Base-by-base conservation (phyloP, 306 rosid genomes). In the Rosa multiflora region DNA sequence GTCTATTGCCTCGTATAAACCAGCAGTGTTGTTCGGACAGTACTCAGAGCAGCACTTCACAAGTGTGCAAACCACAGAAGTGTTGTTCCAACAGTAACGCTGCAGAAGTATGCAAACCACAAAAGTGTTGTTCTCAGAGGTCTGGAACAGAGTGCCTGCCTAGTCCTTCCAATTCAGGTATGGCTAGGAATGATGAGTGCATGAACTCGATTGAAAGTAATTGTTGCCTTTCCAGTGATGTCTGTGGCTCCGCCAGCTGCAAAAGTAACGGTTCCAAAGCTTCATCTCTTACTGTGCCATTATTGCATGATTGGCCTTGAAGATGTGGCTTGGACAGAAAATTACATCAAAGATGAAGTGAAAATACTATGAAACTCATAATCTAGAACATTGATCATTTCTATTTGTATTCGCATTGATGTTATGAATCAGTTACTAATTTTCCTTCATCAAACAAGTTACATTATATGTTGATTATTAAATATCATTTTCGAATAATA, bases 21-120 rank as follows among this genome's bases (percentile, higher is more conserved):
- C 77, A 89, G 23, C 68, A 80, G 66, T 87, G 92, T 48, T 82
- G 87, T 83, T 88, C 90, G 74, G 82, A 80, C 55, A 83, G 80
- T 20, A 75, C n/a, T 51, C 6, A 15, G 0, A 5, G n/a, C 6
- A 52, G 72, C 63, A 55, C 63, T 39, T 43, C 43, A 46, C 73
- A 80, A 53, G 67, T 49, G 20, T 85, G 70, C 35, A 61, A 85
- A 87, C n/a, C 76, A 88, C 15, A 63, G 23, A 55, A 78, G 61
- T 87, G 92, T 58, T 82, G 87, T 82, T 88, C 90, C 66, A 79
- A 80, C 51, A 83, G 80, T 20, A 73, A 76, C 55, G 51, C 63
- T 39, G 59, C 49, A 52, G 73, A 77, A 59, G 62, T 20, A 20
- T 82, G 71, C 26, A 3, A 51, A 46, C 75, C 88, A 32, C 81